These are phyloP conservation scores for Talaromyces sp. DNA, from an alignment of 2,329 filamentous ascomycete genomes.

Conservation along the genomic window DNA sequence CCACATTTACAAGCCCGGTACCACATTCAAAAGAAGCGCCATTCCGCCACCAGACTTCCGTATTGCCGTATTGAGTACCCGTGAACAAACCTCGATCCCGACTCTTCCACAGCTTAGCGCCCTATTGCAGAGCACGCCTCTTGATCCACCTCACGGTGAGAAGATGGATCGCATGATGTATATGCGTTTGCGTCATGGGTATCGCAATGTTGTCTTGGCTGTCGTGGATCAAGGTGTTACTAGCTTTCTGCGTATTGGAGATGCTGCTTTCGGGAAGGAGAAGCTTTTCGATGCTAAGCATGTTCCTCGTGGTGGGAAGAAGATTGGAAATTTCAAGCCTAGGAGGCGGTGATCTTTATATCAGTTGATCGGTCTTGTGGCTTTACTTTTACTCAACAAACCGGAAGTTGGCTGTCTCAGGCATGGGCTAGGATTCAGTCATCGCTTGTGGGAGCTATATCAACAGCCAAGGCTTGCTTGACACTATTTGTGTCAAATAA, in stretches of 20 bases:
- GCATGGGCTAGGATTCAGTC: too few relatives aligned
- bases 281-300: constrained; percentile 61
- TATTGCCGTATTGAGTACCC: constrained; percentile 78
- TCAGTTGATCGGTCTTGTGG: too few relatives aligned
- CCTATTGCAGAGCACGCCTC: constrained; percentile 73
- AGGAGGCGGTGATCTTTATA: constrained; percentile 39
- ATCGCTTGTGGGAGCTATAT: too few relatives aligned
- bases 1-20: constrained; percentile 76
- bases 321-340: constrained; percentile 30
- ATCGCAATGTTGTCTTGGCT: constrained; percentile 80
- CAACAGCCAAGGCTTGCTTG: too few relatives aligned
- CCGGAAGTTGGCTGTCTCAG: too few relatives aligned
- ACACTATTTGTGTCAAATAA: too few relatives aligned
- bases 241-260: constrained; percentile 80
- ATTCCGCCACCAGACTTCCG: constrained; percentile 81
- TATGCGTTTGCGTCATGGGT: constrained; percentile 78
- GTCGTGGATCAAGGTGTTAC: constrained; percentile 88
- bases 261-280: constrained; percentile 78
- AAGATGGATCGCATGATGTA: constrained; percentile 63
- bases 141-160: constrained; percentile 60
- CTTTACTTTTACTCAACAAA: too few relatives aligned
- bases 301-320: constrained; percentile 32
- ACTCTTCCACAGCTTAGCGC: constrained; percentile 70
- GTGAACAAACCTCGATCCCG: constrained; percentile 67
- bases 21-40: constrained; percentile 75